Evolutionary conservation across 345 rosid genomes (phyloP), one percentile per base, ranked within the genome.

Genomic region (Eucalyptus coolabah): DNA sequence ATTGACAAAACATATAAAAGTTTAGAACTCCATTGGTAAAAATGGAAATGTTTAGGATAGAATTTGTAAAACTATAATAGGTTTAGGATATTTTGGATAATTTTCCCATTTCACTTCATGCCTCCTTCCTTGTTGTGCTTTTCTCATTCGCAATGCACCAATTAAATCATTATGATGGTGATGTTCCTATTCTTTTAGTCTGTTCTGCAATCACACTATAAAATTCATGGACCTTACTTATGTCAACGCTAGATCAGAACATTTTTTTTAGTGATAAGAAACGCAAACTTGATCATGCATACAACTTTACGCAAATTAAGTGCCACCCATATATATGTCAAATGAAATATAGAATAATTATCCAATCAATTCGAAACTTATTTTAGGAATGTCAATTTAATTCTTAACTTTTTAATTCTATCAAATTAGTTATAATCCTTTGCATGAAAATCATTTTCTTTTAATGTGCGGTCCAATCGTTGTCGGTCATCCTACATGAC

Each of bases 311-410:
- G 30, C 63, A 56, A 56, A 24, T 24, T 56, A 19, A 56, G 30
- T 23, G 30, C 30, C 63, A 24, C 63, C 2, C 14, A 56, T 56
- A 56, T 9, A 56, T 10, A 0, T 56, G 6, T 24, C 63, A 9
- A 56, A 24, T 56, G 63, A 56, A 56, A 56, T 56, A 56, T 56
- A 24, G 2, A 24, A 56, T 23, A 23, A 56, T 23, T 24, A 56
- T 56, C 30, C 63, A 56, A 56, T 67, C 3, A 67, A 4, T 67
- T 18, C 6, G 2, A n/a, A 67, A 67, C 6, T 34, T 67, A 67
- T 67, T 67, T 8, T 4, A 67, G 0, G 0, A 0, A 67, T 32
- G 0, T 0, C 3, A 16, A 16, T 67, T 16, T 2, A 4, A 32
- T 67, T 67, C 7, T 8, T n/a, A 67, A 67, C 12, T n/a, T 67